Evolutionary conservation across 2,329 filamentous ascomycete species (phyloP).

Genomic region (Beauveria sp.): DNA sequence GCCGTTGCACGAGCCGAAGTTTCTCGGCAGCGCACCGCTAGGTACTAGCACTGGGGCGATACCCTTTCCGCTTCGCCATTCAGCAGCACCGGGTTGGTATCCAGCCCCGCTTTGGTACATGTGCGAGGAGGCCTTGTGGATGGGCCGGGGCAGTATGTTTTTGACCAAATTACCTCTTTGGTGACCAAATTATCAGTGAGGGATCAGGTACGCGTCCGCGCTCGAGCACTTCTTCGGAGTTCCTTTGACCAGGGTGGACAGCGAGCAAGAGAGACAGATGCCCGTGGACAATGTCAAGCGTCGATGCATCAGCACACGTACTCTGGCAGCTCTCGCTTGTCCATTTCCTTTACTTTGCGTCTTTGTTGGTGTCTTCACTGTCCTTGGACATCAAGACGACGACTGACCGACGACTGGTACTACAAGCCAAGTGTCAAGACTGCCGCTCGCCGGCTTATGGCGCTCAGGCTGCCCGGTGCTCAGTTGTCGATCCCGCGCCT

Average conservation of each 20-base stretch:
- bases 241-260: no score
- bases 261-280: no score
- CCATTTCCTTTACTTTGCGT: background rate
- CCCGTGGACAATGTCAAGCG: no score
- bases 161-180: background rate
- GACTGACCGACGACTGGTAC: background rate
- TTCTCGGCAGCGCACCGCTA: slow-evolving; percentile 3
- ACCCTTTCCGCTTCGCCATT: background rate
- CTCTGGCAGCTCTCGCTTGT: background rate
- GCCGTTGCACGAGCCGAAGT: slow-evolving; percentile 7
- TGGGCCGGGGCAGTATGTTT: background rate
- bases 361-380: background rate
- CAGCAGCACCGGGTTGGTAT: background rate
- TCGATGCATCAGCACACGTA: background rate
- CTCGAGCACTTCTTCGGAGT: no score
- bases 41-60: background rate
- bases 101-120: background rate
- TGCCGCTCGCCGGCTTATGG: background rate
- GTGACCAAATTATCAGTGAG: background rate
- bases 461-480: background rate
- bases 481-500: slow-evolving; percentile 1
- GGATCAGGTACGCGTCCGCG: background rate
- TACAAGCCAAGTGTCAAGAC: background rate
- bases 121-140: background rate
- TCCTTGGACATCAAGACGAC: background rate